Percentiles rank a stretch among this genome's conserved stretches.
Conservation (phyloP, 163 green algal genomes). For the Scenedesmus sp. region DNA sequence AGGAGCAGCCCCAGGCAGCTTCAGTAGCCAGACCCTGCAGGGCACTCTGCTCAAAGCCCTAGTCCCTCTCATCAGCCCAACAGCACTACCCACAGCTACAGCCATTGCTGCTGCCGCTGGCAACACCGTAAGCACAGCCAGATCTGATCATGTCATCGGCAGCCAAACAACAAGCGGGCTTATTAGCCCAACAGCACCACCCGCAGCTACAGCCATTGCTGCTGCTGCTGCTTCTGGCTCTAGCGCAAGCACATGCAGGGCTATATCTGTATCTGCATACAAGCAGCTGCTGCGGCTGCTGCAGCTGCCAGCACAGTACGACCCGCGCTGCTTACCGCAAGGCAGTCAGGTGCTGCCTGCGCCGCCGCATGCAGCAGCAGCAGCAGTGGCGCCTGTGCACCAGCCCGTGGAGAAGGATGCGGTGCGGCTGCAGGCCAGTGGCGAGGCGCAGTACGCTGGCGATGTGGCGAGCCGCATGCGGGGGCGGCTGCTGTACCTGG, state of each 20-base stretch:
- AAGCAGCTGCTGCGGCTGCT: neutral
- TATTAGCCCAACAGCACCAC: neutral
- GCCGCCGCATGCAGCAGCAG: conserved; percentile 6
- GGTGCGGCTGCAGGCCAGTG: conserved; percentile 36
- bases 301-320: neutral
- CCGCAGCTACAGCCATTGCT: neutral
- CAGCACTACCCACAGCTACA: neutral
- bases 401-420: conserved; percentile 38
- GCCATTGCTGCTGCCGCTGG: neutral
- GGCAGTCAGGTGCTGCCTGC: neutral
- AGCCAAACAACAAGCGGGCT: too few species aligned
- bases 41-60: conserved; percentile 33
- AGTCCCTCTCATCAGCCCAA: neutral
- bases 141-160: neutral
- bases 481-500: conserved; percentile 3
- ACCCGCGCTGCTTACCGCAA: neutral
- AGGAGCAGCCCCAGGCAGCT: neutral
- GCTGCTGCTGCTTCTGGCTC: too few species aligned
- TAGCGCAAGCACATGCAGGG: too few species aligned
- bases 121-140: neutral
- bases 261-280: neutral
- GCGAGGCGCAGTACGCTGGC: conserved; percentile 22
- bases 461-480: conserved; percentile 10
- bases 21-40: conserved; percentile 11
- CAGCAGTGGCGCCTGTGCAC: conserved; percentile 22